Conservation (phyloP, 2,329 filamentous ascomycete species). For the Akanthomyces dipterigenus region DNA sequence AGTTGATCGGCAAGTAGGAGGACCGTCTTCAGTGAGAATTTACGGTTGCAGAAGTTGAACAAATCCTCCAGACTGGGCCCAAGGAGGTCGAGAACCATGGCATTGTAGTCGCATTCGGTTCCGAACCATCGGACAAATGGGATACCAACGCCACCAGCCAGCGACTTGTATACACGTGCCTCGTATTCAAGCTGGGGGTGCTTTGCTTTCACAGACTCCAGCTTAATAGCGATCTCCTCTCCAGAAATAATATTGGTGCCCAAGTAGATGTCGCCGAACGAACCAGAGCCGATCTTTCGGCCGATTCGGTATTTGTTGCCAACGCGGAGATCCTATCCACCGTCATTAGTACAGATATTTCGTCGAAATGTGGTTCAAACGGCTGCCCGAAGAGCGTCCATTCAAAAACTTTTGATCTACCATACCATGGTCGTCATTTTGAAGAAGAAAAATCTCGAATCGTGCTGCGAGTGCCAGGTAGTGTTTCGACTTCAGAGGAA, state of each 20-base stretch:
- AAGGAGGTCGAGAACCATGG: slow-evolving; percentile 96
- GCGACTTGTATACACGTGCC: slow-evolving; percentile 82
- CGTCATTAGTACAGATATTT: background rate
- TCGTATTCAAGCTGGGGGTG: slow-evolving; percentile 99
- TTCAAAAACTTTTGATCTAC: background rate
- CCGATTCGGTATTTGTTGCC: slow-evolving; percentile 99
- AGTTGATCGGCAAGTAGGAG: slow-evolving; percentile 94
- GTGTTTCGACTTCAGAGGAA: background rate
- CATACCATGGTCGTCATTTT: slow-evolving; percentile 49
- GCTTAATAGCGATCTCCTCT: slow-evolving; percentile 99
- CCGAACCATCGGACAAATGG: slow-evolving; percentile 99
- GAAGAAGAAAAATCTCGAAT: slow-evolving; percentile 2
- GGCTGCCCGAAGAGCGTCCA: background rate
- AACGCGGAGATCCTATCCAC: slow-evolving; percentile 82
- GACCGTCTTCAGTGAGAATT: slow-evolving; percentile 98
- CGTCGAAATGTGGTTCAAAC: no score
- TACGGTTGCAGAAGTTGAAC: slow-evolving; percentile 99
- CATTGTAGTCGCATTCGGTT: slow-evolving; percentile 99
- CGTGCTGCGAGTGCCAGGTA: background rate
- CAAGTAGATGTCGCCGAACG: slow-evolving; percentile 97
- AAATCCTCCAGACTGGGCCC: slow-evolving; percentile 94
- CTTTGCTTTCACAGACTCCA: slow-evolving; percentile 99
- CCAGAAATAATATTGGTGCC: slow-evolving; percentile 99
- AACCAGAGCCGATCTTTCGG: slow-evolving; percentile 96
- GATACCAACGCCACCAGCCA: slow-evolving; percentile 94